Evolutionary conservation across 257 asterid species (phyloP), one percentile per base, ranked within the genome.

Genomic region (Striga asiatica): DNA sequence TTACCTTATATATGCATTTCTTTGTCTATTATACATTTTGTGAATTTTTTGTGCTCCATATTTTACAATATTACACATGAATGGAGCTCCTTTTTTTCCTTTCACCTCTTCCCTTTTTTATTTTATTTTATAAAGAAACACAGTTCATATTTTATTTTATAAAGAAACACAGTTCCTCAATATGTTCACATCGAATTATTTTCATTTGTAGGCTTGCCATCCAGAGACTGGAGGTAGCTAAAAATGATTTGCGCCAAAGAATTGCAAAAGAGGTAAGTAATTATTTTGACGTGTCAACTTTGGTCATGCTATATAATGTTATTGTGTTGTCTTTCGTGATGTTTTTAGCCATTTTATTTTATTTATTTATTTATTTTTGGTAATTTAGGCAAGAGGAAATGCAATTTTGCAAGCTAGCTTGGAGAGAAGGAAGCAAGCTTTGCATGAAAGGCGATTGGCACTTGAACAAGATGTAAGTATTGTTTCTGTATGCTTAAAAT

Each of bases 351-450:
- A 46, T n/a, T n/a, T n/a, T n/a, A n/a, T n/a, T n/a, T n/a, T n/a
- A n/a, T 7, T n/a, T 13, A 14, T 61, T 63, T 64, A 48, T 18
- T 58, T 51, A n/a, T n/a, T n/a, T n/a, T n/a, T n/a, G n/a, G n/a
- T 61, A 17, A 72, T 28, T 60, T 38, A 89, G 98, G 98, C 96
- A 51, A 86, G 94, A 71, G 96, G 94, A 68, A 86, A 89, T 78
- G 98, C 98, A 18, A 83, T 89, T 66, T 68, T 89, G 77, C 96
- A 89, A 80, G 98, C 96, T 62, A 89, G 98, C 77, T 75, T 89
- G 78, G 96, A 89, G 76, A 81, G 95, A 68, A 77, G 98, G 80
- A 89, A 89, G 77, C 96, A 86, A 73, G 95, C 94, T 66, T 78
- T 89, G 80, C 95, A 83, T 62, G 96, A 86, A 74, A 85, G 95